Evolutionary conservation across 352 stramenopile species (phyloP).

Genomic region (Globisporangium okanoganense): DNA sequence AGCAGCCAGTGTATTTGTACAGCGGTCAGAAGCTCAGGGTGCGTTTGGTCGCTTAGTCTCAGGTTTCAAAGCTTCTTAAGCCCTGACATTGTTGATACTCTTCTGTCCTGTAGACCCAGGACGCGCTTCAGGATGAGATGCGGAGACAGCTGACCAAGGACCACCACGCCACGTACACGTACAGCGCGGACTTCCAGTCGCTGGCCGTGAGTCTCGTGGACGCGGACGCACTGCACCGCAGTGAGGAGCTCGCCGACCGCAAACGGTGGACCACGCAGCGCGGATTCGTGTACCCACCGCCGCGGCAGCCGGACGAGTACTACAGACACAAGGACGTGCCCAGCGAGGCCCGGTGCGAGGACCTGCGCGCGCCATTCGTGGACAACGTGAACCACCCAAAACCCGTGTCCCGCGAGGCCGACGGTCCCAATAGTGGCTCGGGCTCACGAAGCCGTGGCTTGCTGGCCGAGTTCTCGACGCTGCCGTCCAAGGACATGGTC

Average conservation of each 20-base stretch:
- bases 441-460: background rate
- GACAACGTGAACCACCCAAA: constrained; percentile 78
- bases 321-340: constrained; percentile 63
- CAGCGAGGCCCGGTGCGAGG: constrained; percentile 76
- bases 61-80: background rate
- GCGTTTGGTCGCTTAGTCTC: constrained; percentile 8
- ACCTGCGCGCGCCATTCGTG: constrained; percentile 77
- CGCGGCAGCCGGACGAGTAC: constrained; percentile 63
- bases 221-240: constrained; percentile 45
- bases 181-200: constrained; percentile 86
- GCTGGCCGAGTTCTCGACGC: constrained; percentile 59
- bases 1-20: constrained; percentile 75
- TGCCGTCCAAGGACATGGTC: constrained; percentile 84
- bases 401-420: constrained; percentile 42
- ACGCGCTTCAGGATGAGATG: constrained; percentile 79
- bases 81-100: background rate
- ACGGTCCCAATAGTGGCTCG: background rate
- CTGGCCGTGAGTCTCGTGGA: constrained; percentile 82
- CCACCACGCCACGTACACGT: constrained; percentile 74
- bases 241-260: constrained; percentile 38
- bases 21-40: constrained; percentile 83
- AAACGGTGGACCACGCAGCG: constrained; percentile 80
- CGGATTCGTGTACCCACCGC: constrained; percentile 87
- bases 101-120: constrained; percentile 48
- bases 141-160: constrained; percentile 57